A percentile compares a stretch with the other conserved stretches of the same genome.
Evolutionary conservation across 257 asterid species (phyloP).

Genomic region (Capsicum rhomboideum): DNA sequence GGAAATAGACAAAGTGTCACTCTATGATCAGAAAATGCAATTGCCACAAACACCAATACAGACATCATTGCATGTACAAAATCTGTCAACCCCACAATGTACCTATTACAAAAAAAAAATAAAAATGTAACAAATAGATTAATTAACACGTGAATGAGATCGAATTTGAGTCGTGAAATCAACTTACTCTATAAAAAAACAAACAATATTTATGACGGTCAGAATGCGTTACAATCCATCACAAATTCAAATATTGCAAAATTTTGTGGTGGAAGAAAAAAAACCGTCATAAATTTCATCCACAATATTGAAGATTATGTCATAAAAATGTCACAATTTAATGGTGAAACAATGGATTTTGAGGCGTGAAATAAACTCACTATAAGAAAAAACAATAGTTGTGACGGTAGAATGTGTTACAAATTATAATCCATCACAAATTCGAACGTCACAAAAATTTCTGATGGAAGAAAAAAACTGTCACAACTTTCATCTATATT

Average conservation of each 20-base stretch:
- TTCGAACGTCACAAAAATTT: not conserved
- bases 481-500: not conserved
- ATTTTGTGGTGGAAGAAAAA: not conserved
- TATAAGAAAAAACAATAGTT: not conserved
- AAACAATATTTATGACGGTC: too few species aligned
- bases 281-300: not conserved
- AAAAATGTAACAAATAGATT: not conserved
- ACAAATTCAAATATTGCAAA: not conserved
- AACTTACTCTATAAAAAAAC: not conserved
- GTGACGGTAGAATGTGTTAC: not conserved
- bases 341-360: not conserved
- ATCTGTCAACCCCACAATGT: constrained; percentile 52
- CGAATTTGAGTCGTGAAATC: too few species aligned
- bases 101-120: not conserved
- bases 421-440: not conserved
- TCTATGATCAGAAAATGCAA: constrained; percentile 75
- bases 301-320: not conserved
- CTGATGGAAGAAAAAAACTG: not conserved
- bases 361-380: not conserved
- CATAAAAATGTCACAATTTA: not conserved
- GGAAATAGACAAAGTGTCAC: constrained; percentile 76
- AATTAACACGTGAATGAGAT: too few species aligned
- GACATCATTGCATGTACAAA: constrained; percentile 88
- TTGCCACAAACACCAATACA: constrained; percentile 61
- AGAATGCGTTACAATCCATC: not conserved